Evolutionary conservation across 2,329 filamentous ascomycete genomes (phyloP).

Genomic region (Rasamsonia emersonii): DNA sequence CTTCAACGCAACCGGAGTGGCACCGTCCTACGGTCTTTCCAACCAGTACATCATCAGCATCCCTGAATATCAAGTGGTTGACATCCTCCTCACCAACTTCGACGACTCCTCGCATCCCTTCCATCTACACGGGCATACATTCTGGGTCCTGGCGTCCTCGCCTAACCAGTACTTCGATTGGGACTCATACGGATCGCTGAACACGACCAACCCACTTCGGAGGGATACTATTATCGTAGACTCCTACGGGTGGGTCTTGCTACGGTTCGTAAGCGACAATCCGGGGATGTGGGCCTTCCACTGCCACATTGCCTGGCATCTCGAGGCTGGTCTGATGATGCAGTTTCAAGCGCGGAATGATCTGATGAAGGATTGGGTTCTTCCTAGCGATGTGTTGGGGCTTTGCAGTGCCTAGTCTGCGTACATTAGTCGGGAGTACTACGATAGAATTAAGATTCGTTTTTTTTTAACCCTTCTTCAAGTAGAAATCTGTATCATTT

Average conservation of each 20-base stretch:
- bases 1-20: conserved; percentile 8
- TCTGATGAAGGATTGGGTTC: conserved; percentile 6
- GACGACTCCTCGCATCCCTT: conserved; percentile 27
- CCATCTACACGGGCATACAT: conserved; percentile 41
- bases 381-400: conserved; percentile 4
- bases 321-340: conserved; percentile 15
- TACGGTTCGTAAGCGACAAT: conserved; percentile 17
- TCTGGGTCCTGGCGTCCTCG: conserved; percentile 27
- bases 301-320: conserved; percentile 20
- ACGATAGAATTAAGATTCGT: too few species aligned
- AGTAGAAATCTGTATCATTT: too few species aligned
- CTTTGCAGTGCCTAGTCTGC: conserved; percentile 3
- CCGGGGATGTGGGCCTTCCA: conserved; percentile 19
- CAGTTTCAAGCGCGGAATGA: conserved; percentile 7
- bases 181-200: conserved; percentile 4
- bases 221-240: conserved; percentile 14
- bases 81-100: conserved; percentile 11
- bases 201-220: conserved; percentile 9
- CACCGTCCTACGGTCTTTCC: conserved; percentile 4
- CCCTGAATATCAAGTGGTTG: conserved; percentile 7
- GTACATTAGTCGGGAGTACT: neutral
- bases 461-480: too few species aligned
- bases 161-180: conserved; percentile 6
- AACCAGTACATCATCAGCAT: conserved; percentile 7
- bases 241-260: conserved; percentile 13